Evolutionary conservation across 352 stramenopile species (phyloP), one percentile per base, ranked within the genome.

Genomic region (Phytopythium helicoides): DNA sequence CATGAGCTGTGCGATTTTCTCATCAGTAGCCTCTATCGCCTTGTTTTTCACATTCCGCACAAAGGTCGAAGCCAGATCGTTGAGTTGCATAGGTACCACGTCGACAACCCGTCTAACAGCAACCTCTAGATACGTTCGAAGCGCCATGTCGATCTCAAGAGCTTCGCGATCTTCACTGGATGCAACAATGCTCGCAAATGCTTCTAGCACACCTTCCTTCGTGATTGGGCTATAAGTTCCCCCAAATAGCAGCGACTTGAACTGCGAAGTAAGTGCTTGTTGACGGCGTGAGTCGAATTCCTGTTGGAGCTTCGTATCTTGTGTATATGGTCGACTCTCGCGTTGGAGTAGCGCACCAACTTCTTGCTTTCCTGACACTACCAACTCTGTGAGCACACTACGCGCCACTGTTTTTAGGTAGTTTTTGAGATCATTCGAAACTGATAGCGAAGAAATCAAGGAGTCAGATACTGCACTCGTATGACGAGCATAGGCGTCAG

Each of bases 271-370:
- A 34, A 73, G 14, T 28, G 52, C 22, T 31, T 37, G 28, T 41
- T 62, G 58, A 7, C 63, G 58, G 37, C 67, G 56, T 26, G 54
- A 28, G 36, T 70, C 59, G 18, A 74, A 56, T 21, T 66, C 41
- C 4, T 60, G 31, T n/a, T 66, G 68, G 2, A 76, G 50, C 11
- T 54, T 35, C 19, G 28, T 36, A 40, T 80, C 59, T 48, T 80
- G 70, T 11, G 62, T 80, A 35, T 76, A 76, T 18, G 66, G 70
- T 8, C 63, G 54, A n/a, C 51, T 47, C 63, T 77, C 71, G 14
- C 58, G 37, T 12, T 60, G 38, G 6, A 81, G 46, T 19, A 69
- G 26, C 9, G 56, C 33, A 8, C 52, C 3, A 5, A 77, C 22
- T 31, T 69, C 53, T 0, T 21, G 21, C 31, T 64, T 41, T 16